Conservation (phyloP, 345 rosid species). For the thale cress (Arabidopsis thaliana) region DNA sequence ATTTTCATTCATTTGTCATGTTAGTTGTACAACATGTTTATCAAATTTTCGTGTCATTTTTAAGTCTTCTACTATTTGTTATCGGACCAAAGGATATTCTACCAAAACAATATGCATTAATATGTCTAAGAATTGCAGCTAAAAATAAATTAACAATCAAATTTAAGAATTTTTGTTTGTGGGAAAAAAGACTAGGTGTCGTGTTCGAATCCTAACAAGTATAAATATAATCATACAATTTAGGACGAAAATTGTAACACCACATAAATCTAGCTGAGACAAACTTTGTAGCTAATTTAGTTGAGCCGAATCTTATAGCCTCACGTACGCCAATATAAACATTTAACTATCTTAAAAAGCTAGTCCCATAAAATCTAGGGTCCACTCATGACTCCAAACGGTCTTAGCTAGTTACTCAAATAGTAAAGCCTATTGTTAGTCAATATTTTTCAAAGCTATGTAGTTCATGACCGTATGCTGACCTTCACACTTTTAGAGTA, state of each 20-base stretch:
- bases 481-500: not conserved
- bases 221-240: not conserved
- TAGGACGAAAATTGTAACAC: not conserved
- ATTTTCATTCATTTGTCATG: too few species aligned
- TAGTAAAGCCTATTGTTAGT: not conserved
- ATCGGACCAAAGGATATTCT: too few species aligned
- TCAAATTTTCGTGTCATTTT: too few species aligned
- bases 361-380: not conserved
- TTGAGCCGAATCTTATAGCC: not conserved
- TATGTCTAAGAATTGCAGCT: too few species aligned
- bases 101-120: too few species aligned
- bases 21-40: too few species aligned
- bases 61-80: too few species aligned
- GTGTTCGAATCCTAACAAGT: not conserved
- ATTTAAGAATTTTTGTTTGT: too few species aligned
- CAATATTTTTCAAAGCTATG: not conserved
- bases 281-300: not conserved
- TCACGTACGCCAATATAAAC: not conserved
- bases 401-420: not conserved
- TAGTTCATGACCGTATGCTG: not conserved
- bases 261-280: not conserved
- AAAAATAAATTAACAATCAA: too few species aligned
- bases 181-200: not conserved
- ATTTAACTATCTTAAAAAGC: not conserved
- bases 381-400: not conserved